Base-by-base conservation (phyloP, 768 basidiomycete species). In the Saitozyma podzolica region DNA sequence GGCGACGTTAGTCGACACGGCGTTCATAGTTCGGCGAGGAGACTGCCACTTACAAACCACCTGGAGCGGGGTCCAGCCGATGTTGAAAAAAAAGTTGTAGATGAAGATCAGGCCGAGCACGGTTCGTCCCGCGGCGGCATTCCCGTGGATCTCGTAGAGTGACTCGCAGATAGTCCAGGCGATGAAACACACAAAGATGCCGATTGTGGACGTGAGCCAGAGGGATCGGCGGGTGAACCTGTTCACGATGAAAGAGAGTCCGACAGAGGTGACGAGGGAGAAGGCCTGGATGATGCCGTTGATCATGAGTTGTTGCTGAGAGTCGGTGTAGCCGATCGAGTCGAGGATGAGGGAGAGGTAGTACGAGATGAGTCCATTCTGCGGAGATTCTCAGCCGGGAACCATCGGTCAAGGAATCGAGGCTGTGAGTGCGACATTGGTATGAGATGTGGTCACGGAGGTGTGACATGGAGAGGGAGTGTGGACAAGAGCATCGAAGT, bases 301-400 rank as follows among this genome's bases (percentile, higher is more conserved):
- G 58, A 70, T 56, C 14, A 65, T 50, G 37, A 51, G 61, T 51
- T 71, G 59, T 48, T 68, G 73, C 53, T 55, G 50, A 29, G 19
- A 50, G 14, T 53, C 40, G 57, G 61, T 70, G 67, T 76, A 39
- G 16, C 40, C 80, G 54, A 81, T 70, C 54, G 50, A 59, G 48
- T 63, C 64, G 77, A 92, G 86, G 55, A 91, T 87, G 76, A 84
- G 83, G 80, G 83, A 87, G 72, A 91, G 85, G 82, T 91, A 91
- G 83, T 41, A 45, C 1, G 68, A 67, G 42, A 78, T 66, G 57
- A 78, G 70, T 16, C 74, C 70, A 49, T 69, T 67, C 1, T 68
- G 67, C 3, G 9, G 16, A n/a, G 42, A 37, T 17, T 51, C 29
- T 59, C n/a, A 42, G 11, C 13, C 1, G 3, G 10, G 72, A 67